A percentile compares a stretch with the other conserved stretches of the same genome.
phyloP scores from a whole-genome alignment of 345 rosid species.

The Diplotaxis tenuifolia region DNA sequence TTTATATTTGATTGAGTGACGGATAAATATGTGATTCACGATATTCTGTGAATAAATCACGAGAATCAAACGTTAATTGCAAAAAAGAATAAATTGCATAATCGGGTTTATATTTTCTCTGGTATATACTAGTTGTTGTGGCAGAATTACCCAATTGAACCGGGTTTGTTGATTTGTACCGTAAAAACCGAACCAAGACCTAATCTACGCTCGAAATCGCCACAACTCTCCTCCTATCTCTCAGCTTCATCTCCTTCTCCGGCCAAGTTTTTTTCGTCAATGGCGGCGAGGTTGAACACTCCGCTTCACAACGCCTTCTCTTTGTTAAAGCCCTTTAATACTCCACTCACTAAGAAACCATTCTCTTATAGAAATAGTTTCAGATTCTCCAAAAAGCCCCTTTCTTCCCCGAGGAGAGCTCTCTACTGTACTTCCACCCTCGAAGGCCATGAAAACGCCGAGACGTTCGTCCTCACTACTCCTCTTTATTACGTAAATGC shows the following conservation, averaged over 20 bases:
- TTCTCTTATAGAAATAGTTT: conserved; percentile 47
- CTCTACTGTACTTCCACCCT: conserved; percentile 44
- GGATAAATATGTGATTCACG: too few relatives aligned
- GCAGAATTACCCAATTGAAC: not conserved
- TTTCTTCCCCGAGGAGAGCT: conserved; percentile 37
- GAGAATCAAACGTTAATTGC: too few relatives aligned
- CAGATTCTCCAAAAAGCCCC: conserved; percentile 38
- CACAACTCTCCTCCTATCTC: not conserved
- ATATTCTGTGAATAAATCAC: too few relatives aligned
- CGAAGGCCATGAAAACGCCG: conserved; percentile 5
- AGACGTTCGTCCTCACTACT: conserved; percentile 73
- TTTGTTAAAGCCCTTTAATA: conserved; percentile 47
- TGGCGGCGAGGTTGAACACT: conserved; percentile 67
- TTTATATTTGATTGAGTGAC: too few relatives aligned
- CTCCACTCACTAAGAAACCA: conserved; percentile 36
- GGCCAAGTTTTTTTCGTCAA: conserved; percentile 29
- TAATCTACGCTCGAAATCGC: conserved; percentile 18
- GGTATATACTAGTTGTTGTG: not conserved
- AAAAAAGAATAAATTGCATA: too few relatives aligned
- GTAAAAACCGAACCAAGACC: conserved; percentile 29
- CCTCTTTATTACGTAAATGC: conserved; percentile 99
- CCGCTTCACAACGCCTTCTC: conserved; percentile 57
- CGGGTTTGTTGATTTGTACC: conserved; percentile 5
- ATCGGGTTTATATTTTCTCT: not conserved
- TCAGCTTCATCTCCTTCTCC: conserved; percentile 28